Base-by-base conservation (phyloP, 2,329 filamentous ascomycete genomes). In the Hortaea sp. region DNA sequence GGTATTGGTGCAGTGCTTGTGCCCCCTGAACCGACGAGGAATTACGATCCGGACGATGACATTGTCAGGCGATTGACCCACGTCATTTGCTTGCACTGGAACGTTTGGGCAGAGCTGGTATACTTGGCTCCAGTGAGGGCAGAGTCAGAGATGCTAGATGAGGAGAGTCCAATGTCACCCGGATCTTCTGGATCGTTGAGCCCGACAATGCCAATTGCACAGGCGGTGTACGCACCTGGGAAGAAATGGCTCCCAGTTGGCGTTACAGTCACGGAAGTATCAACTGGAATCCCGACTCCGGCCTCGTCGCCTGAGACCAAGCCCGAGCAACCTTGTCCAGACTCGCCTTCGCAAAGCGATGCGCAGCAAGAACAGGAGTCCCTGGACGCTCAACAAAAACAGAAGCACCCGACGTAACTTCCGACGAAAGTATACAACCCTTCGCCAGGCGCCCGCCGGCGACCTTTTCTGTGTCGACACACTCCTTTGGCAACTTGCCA, bases 61-160 rank as follows among this genome's bases (percentile, higher is more conserved):
- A 78, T 95, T 63, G 80, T 86, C 1, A 82, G 81, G 39, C 80
- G 86, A 40, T 74, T 95, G 43, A 83, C 87, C 5, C 90, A 95
- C 60, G 79, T 95, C 40, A 81, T 85, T 9, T 75, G 92, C 5
- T 69, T 97, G 27, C 88, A 95, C 66, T 95, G 89, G 88, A 78
- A 86, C 42, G 83, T 95, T 3, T 97, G 89, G 88, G 77, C 78
- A 1, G 78, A 79, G 2, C 71, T 94, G 45, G 79, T 84, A 7
- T 95, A 95, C 61, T 52, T 60, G 7, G 51, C 53, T 5, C 46
- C 42, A 7, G 34, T 44, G 30, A 41, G 44, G 7, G 43, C 52
- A 29, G 49, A 54, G 11, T 39, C 42, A 12, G 32, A 35, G 9
- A 48, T 37, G 40, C 27, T 44, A 31, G 3, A 32, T 35, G 12